Evolutionary conservation across 805 yeast species (phyloP), one percentile per base, ranked within the genome.

Genomic region (Peterozyma toletana): DNA sequence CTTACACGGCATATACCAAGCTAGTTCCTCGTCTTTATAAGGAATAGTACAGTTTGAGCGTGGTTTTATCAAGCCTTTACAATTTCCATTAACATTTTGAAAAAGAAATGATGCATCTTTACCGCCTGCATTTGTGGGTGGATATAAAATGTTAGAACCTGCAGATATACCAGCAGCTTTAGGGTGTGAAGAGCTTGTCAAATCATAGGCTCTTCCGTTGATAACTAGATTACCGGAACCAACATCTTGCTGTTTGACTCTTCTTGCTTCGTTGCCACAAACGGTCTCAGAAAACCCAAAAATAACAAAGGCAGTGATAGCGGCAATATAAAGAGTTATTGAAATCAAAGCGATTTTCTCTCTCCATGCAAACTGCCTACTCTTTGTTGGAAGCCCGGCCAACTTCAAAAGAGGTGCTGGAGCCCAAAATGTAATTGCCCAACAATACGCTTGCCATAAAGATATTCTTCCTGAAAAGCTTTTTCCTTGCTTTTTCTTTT

Each of bases 1-100:
- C 53, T 82, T 80, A 68, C 99, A 93, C 3, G 99, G 98, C 83
- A 90, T 88, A 64, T 93, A 93, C 96, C 96, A 90, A 14, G 95
- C 97, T 52, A 91, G 60, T 30, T 75, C 71, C 30, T 75, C 74
- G 35, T 66, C 71, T 44, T 75, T 70, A 48, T 68, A 63, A 1
- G 97, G 97, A 46, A 90, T 90, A 0, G 83, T 54, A 53, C 86
- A 75, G 56, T 81, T 75, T 3, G 66, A 75, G 50, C 77, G 77
- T 38, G 96, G 95, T 5, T 58, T 71, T 45, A 93, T 83, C 41
- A 90, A 65, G 33, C 80, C 82, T 60, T 78, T 82, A 67, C 99
- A 91, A 59, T 90, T 80, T 16, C 95, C 95, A 59, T 89, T 89
- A 38, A 89, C 96, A 60, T 89, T 89, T 62, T 89, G 97, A 60